Percentiles rank a stretch among this genome's conserved stretches.
phyloP scores from a whole-genome alignment of 805 yeast genomes.

The Wickerhamiella occidentalis region DNA sequence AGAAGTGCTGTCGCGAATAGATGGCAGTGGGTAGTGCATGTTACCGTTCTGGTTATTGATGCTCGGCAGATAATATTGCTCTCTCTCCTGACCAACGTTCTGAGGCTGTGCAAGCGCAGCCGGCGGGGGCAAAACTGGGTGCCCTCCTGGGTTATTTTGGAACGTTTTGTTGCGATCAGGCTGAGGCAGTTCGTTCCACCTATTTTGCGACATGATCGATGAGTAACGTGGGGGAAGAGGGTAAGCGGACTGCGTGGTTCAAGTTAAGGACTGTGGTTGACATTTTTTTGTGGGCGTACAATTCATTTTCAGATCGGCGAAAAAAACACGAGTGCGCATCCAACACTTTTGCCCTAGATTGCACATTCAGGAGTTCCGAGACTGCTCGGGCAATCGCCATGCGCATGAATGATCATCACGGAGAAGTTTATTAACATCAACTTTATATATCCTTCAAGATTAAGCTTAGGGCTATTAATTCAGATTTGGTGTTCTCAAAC shows the following conservation, averaged over 20 bases:
- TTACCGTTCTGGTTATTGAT: conserved; percentile 15
- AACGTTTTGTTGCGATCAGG: conserved; percentile 13
- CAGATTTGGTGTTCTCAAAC: too few relatives aligned
- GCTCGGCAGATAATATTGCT: conserved; percentile 14
- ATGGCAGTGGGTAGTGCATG: conserved; percentile 24
- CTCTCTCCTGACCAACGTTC: conserved; percentile 12
- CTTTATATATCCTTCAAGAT: too few relatives aligned
- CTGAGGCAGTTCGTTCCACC: conserved; percentile 15
- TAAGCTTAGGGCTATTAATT: too few relatives aligned
- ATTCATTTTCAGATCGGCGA: too few relatives aligned
- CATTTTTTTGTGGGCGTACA: background rate
- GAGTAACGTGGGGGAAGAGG: conserved; percentile 9
- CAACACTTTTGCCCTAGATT: too few relatives aligned
- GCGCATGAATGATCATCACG: too few relatives aligned
- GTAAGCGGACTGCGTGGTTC: background rate
- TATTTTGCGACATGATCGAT: conserved; percentile 14
- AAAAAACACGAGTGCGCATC: too few relatives aligned
- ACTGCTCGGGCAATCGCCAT: too few relatives aligned
- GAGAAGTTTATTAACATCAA: too few relatives aligned
- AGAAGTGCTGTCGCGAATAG: conserved; percentile 21
- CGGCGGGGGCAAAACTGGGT: conserved; percentile 29
- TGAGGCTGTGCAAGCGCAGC: conserved; percentile 13
- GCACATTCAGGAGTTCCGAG: too few relatives aligned
- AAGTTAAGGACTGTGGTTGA: background rate
- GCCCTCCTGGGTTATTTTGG: conserved; percentile 21